These are phyloP conservation scores for Dictyostelium intermedium DNA, from an alignment of 78 protist genomes.

Conservation along the genomic window DNA sequence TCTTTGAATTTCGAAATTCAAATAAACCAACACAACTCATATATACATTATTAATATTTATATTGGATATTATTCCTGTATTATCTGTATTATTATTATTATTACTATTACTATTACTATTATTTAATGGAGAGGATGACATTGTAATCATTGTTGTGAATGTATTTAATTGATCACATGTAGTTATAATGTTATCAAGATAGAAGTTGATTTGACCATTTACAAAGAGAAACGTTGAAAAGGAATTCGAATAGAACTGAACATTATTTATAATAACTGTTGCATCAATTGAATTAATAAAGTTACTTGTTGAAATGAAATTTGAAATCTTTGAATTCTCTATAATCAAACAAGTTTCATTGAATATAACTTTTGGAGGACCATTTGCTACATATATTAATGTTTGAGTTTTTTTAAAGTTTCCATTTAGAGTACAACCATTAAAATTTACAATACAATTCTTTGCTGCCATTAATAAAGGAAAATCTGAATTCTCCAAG, in stretches of 20 bases:
- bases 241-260: not conserved
- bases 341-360: not conserved
- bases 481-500: not conserved
- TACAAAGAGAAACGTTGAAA: not conserved
- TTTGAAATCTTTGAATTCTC: not conserved
- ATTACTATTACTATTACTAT: too few relatives aligned
- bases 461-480: not conserved
- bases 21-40: not conserved
- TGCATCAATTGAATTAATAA: not conserved
- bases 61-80: not conserved
- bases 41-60: not conserved
- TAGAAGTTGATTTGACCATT: too few relatives aligned
- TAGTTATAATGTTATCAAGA: not conserved
- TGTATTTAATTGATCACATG: not conserved
- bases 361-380: too few relatives aligned
- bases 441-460: not conserved
- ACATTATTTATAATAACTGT: not conserved
- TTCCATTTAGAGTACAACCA: not conserved
- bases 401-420: too few relatives aligned
- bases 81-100: too few relatives aligned
- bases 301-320: not conserved
- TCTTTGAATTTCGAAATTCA: not conserved
- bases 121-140: too few relatives aligned
- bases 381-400: too few relatives aligned
- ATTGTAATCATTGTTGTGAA: too few relatives aligned